phyloP scores from a whole-genome alignment of 139 green algal species.

The Picochlorum sp. region DNA sequence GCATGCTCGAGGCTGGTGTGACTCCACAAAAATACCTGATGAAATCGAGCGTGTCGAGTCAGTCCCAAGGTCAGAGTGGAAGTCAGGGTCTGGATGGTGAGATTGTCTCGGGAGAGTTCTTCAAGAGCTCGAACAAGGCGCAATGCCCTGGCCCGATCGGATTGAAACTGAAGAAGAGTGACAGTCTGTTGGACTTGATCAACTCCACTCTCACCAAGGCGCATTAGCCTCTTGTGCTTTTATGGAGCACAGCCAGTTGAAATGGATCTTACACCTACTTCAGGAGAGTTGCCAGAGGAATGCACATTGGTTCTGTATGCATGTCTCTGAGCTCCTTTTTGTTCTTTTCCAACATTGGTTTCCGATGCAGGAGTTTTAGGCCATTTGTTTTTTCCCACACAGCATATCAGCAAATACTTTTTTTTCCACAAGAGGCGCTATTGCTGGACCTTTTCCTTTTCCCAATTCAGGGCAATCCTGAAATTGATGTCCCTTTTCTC shows the following conservation, averaged over 20 bases:
- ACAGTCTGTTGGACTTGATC: constrained; percentile 42
- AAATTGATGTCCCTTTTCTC: too few relatives aligned
- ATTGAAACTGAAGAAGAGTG: constrained; percentile 35
- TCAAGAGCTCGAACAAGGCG: background rate
- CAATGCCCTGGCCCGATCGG: constrained; percentile 29
- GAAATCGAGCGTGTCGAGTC: background rate
- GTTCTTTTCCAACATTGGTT: too few relatives aligned
- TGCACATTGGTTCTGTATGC: too few relatives aligned
- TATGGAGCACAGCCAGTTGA: background rate
- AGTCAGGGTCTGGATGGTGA: background rate
- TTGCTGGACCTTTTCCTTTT: too few relatives aligned
- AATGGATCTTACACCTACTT: background rate
- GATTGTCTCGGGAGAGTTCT: background rate
- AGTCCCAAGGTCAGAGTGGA: constrained; percentile 6
- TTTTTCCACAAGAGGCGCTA: too few relatives aligned
- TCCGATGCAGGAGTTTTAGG: too few relatives aligned
- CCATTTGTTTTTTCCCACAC: too few relatives aligned
- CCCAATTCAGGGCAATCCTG: too few relatives aligned
- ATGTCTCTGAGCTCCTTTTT: too few relatives aligned
- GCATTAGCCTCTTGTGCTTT: background rate
- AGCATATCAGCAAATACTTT: too few relatives aligned
- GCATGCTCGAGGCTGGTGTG: background rate
- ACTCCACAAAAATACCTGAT: background rate
- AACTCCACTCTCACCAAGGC: constrained; percentile 24
- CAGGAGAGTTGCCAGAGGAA: too few relatives aligned